Evolutionary conservation across 805 yeast genomes (phyloP), one percentile per base, ranked within the genome.

Genomic region (Barnettozyma sucrosica): DNA sequence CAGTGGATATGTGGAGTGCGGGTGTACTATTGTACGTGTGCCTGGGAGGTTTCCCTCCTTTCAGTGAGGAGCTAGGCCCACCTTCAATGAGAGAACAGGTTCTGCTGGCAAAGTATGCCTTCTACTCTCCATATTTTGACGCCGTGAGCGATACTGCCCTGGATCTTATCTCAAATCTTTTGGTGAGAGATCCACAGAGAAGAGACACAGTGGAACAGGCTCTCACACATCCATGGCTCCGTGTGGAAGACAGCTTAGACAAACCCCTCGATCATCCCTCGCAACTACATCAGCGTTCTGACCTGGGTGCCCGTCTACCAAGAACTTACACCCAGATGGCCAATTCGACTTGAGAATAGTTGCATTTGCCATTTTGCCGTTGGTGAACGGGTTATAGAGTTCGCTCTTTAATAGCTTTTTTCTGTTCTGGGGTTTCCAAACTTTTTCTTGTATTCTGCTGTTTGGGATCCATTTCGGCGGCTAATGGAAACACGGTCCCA

Each of bases 141-240:
- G 75, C 75, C 1, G 80, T 85, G 19, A 74, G 72, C 33, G 92
- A 85, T 61, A 59, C 72, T 4, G 87, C 79, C 0, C 62, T 85
- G 45, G 89, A 85, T 59, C 65, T 85, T 48, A 82, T 85, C 5
- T 72, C 85, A 5, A 72, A 76, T 50, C 65, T 85, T 43, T 63
- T 85, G 41, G 77, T 81, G 13, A 78, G 80, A 18, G 85, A 87
- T 54, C 80, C 87, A 28, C 76, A 71, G 13, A 76, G 77, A 48
- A 71, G 99, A 51, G 89, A 89, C 28, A 78, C 84, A 49, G 96
- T 97, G 1, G 73, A 87, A 46, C 89, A 89, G 56, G 83, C 92
- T 75, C 74, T 92, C 42, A 72, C 68, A 28, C 99, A 93, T 68
- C 95, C 96, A 1, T 92, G 98, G 98, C 75, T 89, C 51, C 61